Evolutionary conservation across 2,329 filamentous ascomycete genomes (phyloP).

Genomic region (Venturia pyrina): DNA sequence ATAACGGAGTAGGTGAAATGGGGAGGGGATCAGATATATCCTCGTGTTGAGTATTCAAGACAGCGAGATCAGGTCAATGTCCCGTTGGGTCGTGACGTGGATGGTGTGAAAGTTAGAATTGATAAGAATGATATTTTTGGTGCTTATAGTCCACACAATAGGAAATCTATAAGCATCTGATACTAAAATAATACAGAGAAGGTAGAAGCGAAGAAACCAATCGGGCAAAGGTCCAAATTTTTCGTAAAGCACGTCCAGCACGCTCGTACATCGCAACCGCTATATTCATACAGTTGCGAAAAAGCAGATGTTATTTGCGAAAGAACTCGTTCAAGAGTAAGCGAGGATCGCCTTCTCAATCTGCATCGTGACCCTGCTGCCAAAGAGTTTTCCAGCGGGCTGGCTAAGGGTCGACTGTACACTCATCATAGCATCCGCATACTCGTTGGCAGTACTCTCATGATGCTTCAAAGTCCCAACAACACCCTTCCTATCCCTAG

Average conservation of each 20-base stretch:
- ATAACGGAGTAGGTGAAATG: too few relatives aligned
- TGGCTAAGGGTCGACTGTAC: neutral
- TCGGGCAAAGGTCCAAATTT: too few relatives aligned
- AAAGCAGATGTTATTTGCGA: neutral
- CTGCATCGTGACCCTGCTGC: neutral
- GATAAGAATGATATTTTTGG: too few relatives aligned
- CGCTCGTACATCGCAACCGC: neutral
- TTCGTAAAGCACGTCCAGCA: neutral
- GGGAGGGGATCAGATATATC: too few relatives aligned
- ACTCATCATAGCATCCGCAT: conserved; percentile 1
- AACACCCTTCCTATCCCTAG: neutral
- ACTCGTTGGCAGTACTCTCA: neutral
- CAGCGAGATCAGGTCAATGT: too few relatives aligned
- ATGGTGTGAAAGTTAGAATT: too few relatives aligned
- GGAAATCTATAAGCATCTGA: neutral
- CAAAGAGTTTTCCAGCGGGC: neutral
- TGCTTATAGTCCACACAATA: neutral
- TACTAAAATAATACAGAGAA: neutral
- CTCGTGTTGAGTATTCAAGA: too few relatives aligned
- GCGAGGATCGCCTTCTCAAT: neutral
- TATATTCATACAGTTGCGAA: too few relatives aligned
- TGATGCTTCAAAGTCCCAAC: neutral
- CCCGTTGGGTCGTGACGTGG: too few relatives aligned
- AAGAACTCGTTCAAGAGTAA: neutral
- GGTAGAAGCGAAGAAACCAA: neutral